Base-by-base conservation (phyloP, 805 yeast species). In the Candida sanyiensis region DNA sequence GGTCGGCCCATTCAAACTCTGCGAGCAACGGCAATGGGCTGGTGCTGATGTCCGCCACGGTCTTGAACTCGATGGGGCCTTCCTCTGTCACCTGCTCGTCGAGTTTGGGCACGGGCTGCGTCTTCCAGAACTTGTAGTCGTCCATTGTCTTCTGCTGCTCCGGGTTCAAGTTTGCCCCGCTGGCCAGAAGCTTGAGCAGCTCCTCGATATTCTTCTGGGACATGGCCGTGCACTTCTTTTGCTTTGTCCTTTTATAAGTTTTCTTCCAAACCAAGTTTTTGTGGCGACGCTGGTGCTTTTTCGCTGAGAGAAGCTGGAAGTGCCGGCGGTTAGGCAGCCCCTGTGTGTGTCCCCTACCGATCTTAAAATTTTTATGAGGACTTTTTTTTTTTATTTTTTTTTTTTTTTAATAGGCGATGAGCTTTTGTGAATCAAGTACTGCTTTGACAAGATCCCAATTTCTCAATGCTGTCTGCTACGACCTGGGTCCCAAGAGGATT, bases 401-500 rank as follows among this genome's bases (percentile, higher is more conserved):
- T 9, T 9, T n/a, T 27, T 15, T 27, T 27, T 15, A 8, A 9
- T 12, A 19, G 24, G 34, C 34, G 26, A 31, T 31, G 34, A 13
- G 34, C 32, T 28, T 13, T 3, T 20, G 12, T 15, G 6, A 10
- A 5, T 13, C 4, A 4, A 27, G 18, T n/a, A n/a, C n/a, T n/a
- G n/a, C n/a, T 27, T 15, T 13, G 8, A 27, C 29, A 27, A 27
- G 11, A 15, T 15, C 7, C 13, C 18, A 15, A 3, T n/a, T 26
- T 6, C 7, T 25, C 33, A 33, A 88, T 89, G 96, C 82, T 90
- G 47, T 87, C 98, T 28, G 83, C 97, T 20, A 80, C 93, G 35
- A 68, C 80, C 37, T 93, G 98, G 97, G 96, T 90, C 18, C 97
- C 97, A 35, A 77, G 96, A 54, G 98, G 98, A 5, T 83, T 72